Evolutionary conservation across 164 flowering plant genomes (phyloP), one percentile per base, ranked within the genome.

Genomic region (Amborella trichopoda): DNA sequence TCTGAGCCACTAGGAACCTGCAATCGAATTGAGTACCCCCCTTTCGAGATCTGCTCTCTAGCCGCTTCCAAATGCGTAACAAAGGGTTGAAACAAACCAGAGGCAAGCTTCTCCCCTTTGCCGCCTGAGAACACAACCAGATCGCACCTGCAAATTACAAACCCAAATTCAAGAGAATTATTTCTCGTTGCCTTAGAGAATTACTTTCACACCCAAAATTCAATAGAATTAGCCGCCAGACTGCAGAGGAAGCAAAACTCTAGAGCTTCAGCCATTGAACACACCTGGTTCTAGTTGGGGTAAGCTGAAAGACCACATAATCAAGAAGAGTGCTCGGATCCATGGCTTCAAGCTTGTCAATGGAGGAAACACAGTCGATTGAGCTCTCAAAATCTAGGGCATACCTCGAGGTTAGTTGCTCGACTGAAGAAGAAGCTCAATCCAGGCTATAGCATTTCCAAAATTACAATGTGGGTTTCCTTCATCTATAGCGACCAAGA

Each of bases 201-300:
- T n/a, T n/a, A n/a, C n/a, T n/a, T n/a, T n/a, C 14, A 38, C 5
- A 9, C 18, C 8, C 18, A 1, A 14, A 9, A 14, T 5, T n/a
- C 16, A 27, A 27, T 2, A 48, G 20, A 22, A 18, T 12, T n/a
- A 24, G 32, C 41, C 26, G 22, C 14, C 4, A 24, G 24, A 23
- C 1, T 19, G 9, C 21, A 53, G 55, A 10, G 1, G 10, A 26
- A 20, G 4, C 4, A 20, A 27, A 30, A 26, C n/a, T 16, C 34
- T 16, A 44, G 51, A 21, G 14, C 9, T n/a, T 42, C 41, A 37
- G 22, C 38, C 12, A 11, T 12, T 11, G 0, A 25, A 5, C 26
- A 12, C 49, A 86, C 93, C 96, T 86, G 50, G 94, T 86, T 68
- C 96, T 71, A 11, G 96, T 86, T 21, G 96, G 96, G 17, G 96